Evolutionary conservation across 129 eudicot species (phyloP).

Genomic region (Artemisia annua): DNA sequence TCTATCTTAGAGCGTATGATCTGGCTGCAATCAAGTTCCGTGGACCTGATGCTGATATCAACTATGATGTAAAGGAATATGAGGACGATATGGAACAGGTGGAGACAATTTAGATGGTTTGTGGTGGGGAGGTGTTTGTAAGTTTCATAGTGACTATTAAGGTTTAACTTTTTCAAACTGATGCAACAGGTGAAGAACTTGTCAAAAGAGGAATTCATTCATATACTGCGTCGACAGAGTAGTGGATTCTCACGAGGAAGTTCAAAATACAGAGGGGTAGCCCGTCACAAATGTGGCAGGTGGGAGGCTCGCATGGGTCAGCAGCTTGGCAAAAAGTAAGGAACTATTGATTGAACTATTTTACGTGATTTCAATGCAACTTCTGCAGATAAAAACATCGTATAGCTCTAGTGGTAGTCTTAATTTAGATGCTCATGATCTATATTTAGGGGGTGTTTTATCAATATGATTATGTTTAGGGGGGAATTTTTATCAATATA

Average conservation of each 20-base stretch:
- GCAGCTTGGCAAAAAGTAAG: slow-evolving; percentile 82
- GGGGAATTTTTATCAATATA: too few relatives aligned
- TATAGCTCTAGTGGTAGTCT: background rate
- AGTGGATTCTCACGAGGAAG: slow-evolving; percentile 80
- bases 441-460: too few relatives aligned
- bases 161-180: slow-evolving; percentile 16
- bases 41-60: slow-evolving; percentile 87
- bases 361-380: slow-evolving; percentile 18
- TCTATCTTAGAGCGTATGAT: slow-evolving; percentile 73
- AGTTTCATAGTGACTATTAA: background rate
- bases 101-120: slow-evolving; percentile 14
- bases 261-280: slow-evolving; percentile 83
- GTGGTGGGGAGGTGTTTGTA: background rate
- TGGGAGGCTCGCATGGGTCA: slow-evolving; percentile 99
- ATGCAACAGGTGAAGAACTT: slow-evolving; percentile 58
- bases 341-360: slow-evolving; percentile 12
- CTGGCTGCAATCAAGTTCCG: slow-evolving; percentile 93
- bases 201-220: slow-evolving; percentile 86
- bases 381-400: slow-evolving; percentile 6
- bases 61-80: slow-evolving; percentile 63
- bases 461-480: too few relatives aligned
- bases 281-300: slow-evolving; percentile 82
- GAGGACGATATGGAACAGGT: slow-evolving; percentile 84
- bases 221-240: slow-evolving; percentile 79
- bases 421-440: too few relatives aligned